Base-by-base conservation (phyloP, 331 rosid genomes). In the Cydonia oblonga region DNA sequence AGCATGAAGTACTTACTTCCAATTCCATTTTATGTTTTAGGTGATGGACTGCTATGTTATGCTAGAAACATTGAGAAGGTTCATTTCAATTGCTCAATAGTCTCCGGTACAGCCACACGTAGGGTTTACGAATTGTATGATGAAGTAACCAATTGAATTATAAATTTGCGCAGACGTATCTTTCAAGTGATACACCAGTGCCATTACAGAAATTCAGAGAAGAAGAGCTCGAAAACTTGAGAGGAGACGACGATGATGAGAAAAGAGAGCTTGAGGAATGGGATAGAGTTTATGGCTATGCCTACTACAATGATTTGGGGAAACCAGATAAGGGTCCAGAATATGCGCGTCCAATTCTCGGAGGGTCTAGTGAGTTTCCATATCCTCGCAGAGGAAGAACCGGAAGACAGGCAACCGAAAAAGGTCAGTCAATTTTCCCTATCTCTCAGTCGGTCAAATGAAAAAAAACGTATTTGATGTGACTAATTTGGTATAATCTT, bases 371-470 rank as follows among this genome's bases (percentile, higher is more conserved):
- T 59, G 25, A 40, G 0, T 26, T 65, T 6, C 90, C 86, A 26
- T 86, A 86, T 67, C 90, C 90, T 81, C 90, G 87, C 5, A 62
- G 90, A 42, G 86, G 75, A 23, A 81, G 84, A 79, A 86, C 83
- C 4, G 87, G 87, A 1, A 70, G 90, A 71, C 25, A 65, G 24
- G 33, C 69, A 18, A 51, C 86, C 6, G 59, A 25, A 2, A 73
- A 75, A 79, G 87, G 87, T 86, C n/a, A 68, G 66, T 2, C 66
- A 22, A 42, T 49, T 18, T 49, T 16, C 54, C 54, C 9, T 49
- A 16, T 6, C 1, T 49, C 54, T 49, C 54, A 49, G 54, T 16
- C 54, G 16, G 20, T 49, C 54, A 49, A 18, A 16, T 49, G 20
- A 35, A 35, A 35, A 30, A 35, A 35, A 35, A 35, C 13, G 42